phyloP scores from a whole-genome alignment of 1,139 yeast species.

The Blastobotrys aristatus region DNA sequence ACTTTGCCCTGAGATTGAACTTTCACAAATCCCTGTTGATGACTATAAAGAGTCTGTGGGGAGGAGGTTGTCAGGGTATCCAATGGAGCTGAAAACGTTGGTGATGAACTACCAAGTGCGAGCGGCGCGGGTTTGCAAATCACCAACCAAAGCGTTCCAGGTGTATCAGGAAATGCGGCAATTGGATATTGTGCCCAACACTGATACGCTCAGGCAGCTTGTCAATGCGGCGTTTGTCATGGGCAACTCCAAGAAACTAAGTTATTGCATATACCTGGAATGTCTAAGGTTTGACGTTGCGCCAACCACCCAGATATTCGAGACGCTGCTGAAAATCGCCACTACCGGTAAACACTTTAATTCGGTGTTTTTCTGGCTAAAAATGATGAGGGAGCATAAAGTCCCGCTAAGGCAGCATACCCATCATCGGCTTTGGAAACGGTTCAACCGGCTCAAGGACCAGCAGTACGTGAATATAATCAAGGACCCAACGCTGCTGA shows the following conservation, averaged over 20 bases:
- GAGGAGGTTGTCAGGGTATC: background rate
- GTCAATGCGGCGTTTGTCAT: conserved; percentile 28
- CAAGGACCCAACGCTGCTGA: background rate
- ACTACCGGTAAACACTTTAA: conserved; percentile 25
- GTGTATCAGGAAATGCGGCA: conserved; percentile 20
- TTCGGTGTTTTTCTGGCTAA: conserved; percentile 24
- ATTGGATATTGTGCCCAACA: conserved; percentile 23
- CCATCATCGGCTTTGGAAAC: conserved; percentile 20
- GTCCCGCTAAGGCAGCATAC: conserved; percentile 20
- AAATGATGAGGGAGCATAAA: conserved; percentile 25
- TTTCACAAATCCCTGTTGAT: background rate
- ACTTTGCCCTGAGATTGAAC: background rate
- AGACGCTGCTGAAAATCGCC: conserved; percentile 27
- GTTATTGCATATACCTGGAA: conserved; percentile 27
- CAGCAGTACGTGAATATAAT: conserved; percentile 13
- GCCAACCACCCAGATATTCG: conserved; percentile 25
- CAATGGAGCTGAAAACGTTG: background rate
- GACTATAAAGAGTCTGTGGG: background rate
- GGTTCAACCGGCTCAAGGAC: conserved; percentile 16
- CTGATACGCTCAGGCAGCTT: conserved; percentile 27
- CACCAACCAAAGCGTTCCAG: conserved; percentile 1
- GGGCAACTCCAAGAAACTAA: conserved; percentile 31
- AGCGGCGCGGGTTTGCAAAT: background rate
- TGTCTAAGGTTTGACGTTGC: conserved; percentile 12
- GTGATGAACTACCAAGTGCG: conserved; percentile 5